Evolutionary conservation across 805 yeast genomes (phyloP).

Genomic region (Barnettozyma botsteinii): DNA sequence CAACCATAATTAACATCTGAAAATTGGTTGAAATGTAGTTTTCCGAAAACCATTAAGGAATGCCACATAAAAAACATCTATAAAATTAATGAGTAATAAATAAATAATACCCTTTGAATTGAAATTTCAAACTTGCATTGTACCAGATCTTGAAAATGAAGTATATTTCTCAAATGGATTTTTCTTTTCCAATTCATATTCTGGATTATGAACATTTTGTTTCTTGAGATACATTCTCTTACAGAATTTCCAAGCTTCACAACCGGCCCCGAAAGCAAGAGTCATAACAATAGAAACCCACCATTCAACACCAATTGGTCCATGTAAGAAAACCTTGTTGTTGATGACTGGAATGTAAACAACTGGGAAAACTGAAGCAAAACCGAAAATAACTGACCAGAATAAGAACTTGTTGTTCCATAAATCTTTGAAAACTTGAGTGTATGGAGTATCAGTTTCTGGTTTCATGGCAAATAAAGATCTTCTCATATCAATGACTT

Average conservation of each 20-base stretch:
- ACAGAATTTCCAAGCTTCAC: constrained; percentile 61
- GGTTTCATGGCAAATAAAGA: constrained; percentile 71
- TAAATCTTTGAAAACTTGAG: constrained; percentile 55
- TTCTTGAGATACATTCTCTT: constrained; percentile 52
- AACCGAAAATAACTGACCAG: constrained; percentile 74
- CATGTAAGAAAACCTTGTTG: constrained; percentile 66
- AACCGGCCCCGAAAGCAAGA: constrained; percentile 48
- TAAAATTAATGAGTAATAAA: too few relatives aligned
- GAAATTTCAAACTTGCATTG: constrained; percentile 27
- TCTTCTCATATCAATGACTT: constrained; percentile 63
- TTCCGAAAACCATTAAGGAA: too few relatives aligned
- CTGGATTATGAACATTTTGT: constrained; percentile 48
- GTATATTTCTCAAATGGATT: constrained; percentile 61
- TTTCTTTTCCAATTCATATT: constrained; percentile 54
- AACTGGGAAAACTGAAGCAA: constrained; percentile 70
- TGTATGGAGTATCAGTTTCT: constrained; percentile 52
- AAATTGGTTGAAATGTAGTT: too few relatives aligned
- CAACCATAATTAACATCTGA: too few relatives aligned
- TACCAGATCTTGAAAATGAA: constrained; percentile 49
- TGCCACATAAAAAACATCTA: too few relatives aligned
- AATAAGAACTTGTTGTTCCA: constrained; percentile 74
- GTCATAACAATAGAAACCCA: constrained; percentile 62
- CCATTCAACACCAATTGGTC: constrained; percentile 74
- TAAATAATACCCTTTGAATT: too few relatives aligned
- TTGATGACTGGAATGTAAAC: constrained; percentile 88